Evolutionary conservation across 2,329 filamentous ascomycete species (phyloP), one percentile per base, ranked within the genome.

Genomic region (Ramularia endophylla): DNA sequence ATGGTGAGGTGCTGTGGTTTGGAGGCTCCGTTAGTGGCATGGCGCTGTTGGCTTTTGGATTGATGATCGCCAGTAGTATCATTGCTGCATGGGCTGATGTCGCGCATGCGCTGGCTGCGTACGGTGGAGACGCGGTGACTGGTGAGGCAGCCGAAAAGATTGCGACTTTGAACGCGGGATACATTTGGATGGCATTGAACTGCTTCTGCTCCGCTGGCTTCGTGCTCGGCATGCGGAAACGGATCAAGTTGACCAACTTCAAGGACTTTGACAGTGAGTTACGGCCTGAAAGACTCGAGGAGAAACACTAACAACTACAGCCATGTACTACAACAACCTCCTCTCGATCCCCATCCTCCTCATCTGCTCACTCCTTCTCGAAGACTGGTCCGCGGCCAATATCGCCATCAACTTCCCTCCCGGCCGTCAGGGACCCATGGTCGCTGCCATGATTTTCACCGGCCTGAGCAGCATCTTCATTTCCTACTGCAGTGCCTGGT

Each of bases 271-370:
- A 98, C 66, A 95, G 90, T 95, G 77, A 70, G 90, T 81, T 31
- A 17, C 29, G 11, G n/a, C 12, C 8, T 12, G 6, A n/a, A 16
- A 11, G 15, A 31, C 13, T n/a, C n/a, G n/a, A n/a, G n/a, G n/a
- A n/a, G 30, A 17, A 16, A 31, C 19, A 39, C 47, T 39, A 20
- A 40, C 27, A 30, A 17, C 22, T 19, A 15, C 52, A 97, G 90
- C 89, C 61, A 98, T 97, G 92, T 97, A 92, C 72, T 98, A 98
- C 76, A 98, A 98, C 79, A 97, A 98, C 69, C 78, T 97, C 35
- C 80, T 98, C 53, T 94, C 89, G 43, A 95, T 98, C 51, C 92
- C 92, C 19, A 83, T 97, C 58, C 80, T 98, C 38, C 67, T 97
- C 43, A 64, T 87, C 56, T 81, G 82, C 64, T 94, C 90, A 25